Percentiles rank a stretch among this genome's conserved stretches.
Conservation (phyloP, 139 green algal genomes). For the Pseudopediastrum boryanum region DNA sequence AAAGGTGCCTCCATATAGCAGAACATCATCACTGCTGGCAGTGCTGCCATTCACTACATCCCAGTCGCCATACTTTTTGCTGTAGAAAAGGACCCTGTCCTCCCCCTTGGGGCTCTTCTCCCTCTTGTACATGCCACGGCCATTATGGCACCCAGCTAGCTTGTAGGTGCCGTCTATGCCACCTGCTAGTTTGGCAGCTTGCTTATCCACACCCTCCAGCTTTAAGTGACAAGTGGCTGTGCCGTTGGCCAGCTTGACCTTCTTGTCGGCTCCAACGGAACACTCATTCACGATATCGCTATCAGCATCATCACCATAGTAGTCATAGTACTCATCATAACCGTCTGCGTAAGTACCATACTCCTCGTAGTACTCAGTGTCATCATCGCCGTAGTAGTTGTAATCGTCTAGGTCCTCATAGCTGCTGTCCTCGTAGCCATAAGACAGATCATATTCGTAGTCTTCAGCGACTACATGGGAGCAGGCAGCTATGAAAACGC, state of each 20-base stretch:
- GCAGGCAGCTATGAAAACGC: too few relatives aligned
- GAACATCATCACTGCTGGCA: conserved; percentile 51
- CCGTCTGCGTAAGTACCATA: conserved; percentile 6
- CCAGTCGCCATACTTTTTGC: conserved; percentile 59
- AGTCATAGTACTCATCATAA: conserved; percentile 45
- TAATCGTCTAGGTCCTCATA: conserved; percentile 32
- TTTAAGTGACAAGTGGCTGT: conserved; percentile 35
- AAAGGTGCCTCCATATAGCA: conserved; percentile 66
- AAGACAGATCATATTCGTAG: conserved; percentile 10
- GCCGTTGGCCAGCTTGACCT: conserved; percentile 35
- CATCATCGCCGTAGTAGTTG: conserved; percentile 35
- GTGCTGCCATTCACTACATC: conserved; percentile 54
- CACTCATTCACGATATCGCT: conserved; percentile 9
- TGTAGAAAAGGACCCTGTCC: conserved; percentile 61
- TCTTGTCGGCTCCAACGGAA: conserved; percentile 14
- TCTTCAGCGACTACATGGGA: too few relatives aligned
- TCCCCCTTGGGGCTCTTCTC: conserved; percentile 39
- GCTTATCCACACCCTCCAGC: conserved; percentile 32
- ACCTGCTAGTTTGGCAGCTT: conserved; percentile 23
- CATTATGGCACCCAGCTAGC: conserved; percentile 58
- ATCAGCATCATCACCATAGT: conserved; percentile 32
- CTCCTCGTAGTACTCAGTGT: conserved; percentile 32
- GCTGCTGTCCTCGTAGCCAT: neutral
- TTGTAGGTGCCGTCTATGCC: conserved; percentile 65
- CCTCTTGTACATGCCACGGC: conserved; percentile 61